phyloP scores from a whole-genome alignment of 2,329 filamentous ascomycete species.

The Fusarium buxicola region DNA sequence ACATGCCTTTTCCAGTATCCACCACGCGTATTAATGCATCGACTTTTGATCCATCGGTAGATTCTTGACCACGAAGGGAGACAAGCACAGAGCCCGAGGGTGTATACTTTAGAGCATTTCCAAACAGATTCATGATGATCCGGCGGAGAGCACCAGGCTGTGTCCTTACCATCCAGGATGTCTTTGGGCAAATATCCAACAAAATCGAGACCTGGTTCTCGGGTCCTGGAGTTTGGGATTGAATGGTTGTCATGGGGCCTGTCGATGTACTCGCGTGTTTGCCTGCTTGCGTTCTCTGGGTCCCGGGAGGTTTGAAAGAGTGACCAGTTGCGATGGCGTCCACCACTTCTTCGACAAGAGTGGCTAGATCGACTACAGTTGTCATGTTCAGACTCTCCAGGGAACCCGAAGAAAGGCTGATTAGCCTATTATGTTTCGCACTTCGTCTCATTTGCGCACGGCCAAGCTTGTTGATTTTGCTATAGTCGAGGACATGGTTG shows the following conservation, averaged over 20 bases:
- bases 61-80: slow-evolving; percentile 45
- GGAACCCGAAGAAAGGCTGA: slow-evolving; percentile 43
- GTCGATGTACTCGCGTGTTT: slow-evolving; percentile 1
- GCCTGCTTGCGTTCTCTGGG: slow-evolving; percentile 1
- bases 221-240: slow-evolving; percentile 25
- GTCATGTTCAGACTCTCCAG: slow-evolving; percentile 50
- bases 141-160: slow-evolving; percentile 64
- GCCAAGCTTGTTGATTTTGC: slow-evolving; percentile 54
- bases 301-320: slow-evolving; percentile 47
- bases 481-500: slow-evolving; percentile 61
- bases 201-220: slow-evolving; percentile 58
- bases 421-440: slow-evolving; percentile 36
- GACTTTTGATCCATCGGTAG: slow-evolving; percentile 34
- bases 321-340: slow-evolving; percentile 55
- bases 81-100: slow-evolving; percentile 62
- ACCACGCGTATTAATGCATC: slow-evolving; percentile 60
- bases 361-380: slow-evolving; percentile 48
- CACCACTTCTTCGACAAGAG: slow-evolving; percentile 54
- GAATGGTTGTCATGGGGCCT: slow-evolving; percentile 4
- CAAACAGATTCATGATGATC: slow-evolving; percentile 72
- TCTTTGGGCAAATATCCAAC: slow-evolving; percentile 60
- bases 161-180: slow-evolving; percentile 63
- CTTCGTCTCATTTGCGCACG: slow-evolving; percentile 40
- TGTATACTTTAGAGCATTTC: slow-evolving; percentile 73
- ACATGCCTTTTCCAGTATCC: slow-evolving; percentile 75